Percentiles rank a stretch among this genome's conserved stretches.
Evolutionary conservation across 2,329 filamentous ascomycete species (phyloP).

Genomic region (Mycogone perniciosa): DNA sequence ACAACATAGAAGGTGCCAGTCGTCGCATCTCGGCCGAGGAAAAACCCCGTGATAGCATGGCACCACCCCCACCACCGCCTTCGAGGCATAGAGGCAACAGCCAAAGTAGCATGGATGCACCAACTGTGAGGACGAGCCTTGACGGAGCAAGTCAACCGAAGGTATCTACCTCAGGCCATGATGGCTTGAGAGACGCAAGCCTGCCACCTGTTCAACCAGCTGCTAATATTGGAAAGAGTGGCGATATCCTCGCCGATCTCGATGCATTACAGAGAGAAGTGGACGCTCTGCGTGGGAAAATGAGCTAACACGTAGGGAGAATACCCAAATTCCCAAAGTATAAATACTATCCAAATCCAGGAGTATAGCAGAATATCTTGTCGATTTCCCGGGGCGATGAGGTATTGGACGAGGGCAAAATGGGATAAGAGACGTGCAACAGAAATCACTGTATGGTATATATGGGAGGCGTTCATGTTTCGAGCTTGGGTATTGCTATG

Average conservation of each 20-base stretch:
- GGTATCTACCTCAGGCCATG: conserved; percentile 1
- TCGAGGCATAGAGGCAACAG: conserved; percentile 42
- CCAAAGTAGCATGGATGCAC: conserved; percentile 35
- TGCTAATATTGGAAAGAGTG: conserved; percentile 27
- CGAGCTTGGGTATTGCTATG: no score
- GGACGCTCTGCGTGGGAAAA: conserved; percentile 48
- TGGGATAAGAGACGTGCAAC: not conserved
- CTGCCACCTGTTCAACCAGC: conserved; percentile 16
- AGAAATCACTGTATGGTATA: conserved; percentile 7
- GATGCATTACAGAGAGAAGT: conserved; percentile 68
- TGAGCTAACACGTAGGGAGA: not conserved
- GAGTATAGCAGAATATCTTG: not conserved
- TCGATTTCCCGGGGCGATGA: not conserved
- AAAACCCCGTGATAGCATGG: conserved; percentile 23
- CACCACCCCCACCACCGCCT: conserved; percentile 43
- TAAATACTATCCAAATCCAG: no score
- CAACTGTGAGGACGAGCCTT: conserved; percentile 26
- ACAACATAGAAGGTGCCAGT: conserved; percentile 33
- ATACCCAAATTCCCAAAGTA: not conserved
- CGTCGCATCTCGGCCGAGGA: conserved; percentile 24
- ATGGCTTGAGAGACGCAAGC: not conserved
- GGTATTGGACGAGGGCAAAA: not conserved
- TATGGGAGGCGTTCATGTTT: conserved; percentile 8
- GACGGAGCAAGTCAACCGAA: conserved; percentile 20
- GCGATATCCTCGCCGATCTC: conserved; percentile 66